Conservation (phyloP, 202 grass and related monocot genomes). For the Dendrocalamus latiflorus region DNA sequence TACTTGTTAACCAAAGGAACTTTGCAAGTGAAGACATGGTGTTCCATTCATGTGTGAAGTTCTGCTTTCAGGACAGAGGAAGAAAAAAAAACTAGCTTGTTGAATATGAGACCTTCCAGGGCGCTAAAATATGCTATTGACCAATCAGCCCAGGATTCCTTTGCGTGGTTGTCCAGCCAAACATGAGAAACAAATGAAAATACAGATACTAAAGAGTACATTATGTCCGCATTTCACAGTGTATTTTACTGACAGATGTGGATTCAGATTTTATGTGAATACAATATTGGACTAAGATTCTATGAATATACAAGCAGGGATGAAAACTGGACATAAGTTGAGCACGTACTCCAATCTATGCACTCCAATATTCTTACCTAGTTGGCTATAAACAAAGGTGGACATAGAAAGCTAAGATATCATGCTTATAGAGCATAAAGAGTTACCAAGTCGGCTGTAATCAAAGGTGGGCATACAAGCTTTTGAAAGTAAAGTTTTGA, state of each 20-base stretch:
- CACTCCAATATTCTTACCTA: background rate
- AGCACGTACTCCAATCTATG: too few relatives aligned
- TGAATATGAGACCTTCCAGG: background rate
- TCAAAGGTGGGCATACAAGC: background rate
- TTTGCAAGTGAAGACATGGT: background rate
- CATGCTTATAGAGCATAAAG: background rate
- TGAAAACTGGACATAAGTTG: background rate
- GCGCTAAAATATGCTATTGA: background rate
- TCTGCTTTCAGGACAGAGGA: background rate
- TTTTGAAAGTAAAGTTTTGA: background rate
- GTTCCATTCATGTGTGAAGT: background rate
- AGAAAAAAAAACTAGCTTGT: background rate
- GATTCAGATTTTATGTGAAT: background rate
- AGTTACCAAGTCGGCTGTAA: background rate
- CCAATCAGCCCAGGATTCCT: background rate
- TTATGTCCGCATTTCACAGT: background rate
- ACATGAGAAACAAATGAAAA: background rate
- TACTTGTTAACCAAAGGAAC: slow-evolving; percentile 2
- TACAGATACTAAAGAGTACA: background rate
- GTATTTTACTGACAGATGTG: background rate
- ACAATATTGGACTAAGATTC: background rate
- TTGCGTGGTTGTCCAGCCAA: background rate
- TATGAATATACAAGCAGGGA: background rate
- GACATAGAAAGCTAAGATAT: background rate
- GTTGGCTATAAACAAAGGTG: background rate